Percentiles rank a stretch among this genome's conserved stretches.
Conservation (phyloP, 176 grass and related monocot species). For the Aegilops bicornis region DNA sequence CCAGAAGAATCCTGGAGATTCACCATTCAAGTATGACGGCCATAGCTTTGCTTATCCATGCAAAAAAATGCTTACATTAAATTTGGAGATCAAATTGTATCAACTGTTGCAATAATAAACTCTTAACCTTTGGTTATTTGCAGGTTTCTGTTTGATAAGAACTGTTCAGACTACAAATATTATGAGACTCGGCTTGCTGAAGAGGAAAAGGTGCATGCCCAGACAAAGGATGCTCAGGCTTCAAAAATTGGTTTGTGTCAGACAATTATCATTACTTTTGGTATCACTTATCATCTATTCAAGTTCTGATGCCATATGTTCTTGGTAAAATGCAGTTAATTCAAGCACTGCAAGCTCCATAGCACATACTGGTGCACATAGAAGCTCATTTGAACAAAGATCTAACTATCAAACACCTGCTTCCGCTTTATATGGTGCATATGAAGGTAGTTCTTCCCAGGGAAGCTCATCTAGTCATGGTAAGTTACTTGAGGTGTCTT, state of each 20-base stretch:
- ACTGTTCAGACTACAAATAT: conserved; percentile 86
- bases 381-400: conserved; percentile 55
- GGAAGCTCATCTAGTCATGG: conserved; percentile 52
- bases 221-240: conserved; percentile 51
- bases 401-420: conserved; percentile 82
- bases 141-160: conserved; percentile 97
- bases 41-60: neutral
- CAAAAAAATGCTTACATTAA: neutral
- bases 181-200: conserved; percentile 72
- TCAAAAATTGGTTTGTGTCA: conserved; percentile 52
- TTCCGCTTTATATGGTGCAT: conserved; percentile 72
- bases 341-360: conserved; percentile 51
- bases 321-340: conserved; percentile 36
- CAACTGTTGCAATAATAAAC: neutral
- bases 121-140: conserved; percentile 24
- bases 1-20: conserved; percentile 90
- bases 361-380: conserved; percentile 39
- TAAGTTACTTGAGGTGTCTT: conserved; percentile 32
- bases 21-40: conserved; percentile 86
- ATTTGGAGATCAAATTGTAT: conserved; percentile 15
- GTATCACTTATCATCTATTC: neutral
- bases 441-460: conserved; percentile 54
- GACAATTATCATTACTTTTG: neutral
- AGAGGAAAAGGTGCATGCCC: conserved; percentile 75
- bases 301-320: conserved; percentile 10